Evolutionary conservation across 23 red algal genomes (phyloP).

Genomic region (Chondrus crispus): DNA sequence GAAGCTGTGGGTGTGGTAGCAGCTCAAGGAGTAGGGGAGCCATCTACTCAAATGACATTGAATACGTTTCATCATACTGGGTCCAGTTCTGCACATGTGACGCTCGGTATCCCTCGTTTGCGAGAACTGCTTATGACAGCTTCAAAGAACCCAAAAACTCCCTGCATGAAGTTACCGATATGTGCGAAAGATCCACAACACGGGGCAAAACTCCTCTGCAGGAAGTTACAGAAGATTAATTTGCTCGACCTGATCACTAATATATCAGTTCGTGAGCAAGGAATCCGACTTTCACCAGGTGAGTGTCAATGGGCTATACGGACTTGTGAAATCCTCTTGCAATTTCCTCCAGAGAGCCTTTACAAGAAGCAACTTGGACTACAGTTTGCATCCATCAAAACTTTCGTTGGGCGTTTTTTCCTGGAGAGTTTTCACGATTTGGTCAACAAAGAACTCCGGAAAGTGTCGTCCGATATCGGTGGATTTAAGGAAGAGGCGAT

Average conservation of each 20-base stretch:
- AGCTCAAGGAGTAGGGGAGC: conserved; percentile 94
- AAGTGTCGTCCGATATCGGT: not conserved
- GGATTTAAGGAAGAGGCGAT: no score
- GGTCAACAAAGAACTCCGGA: not conserved
- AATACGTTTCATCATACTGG: conserved; percentile 99
- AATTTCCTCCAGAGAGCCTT: conserved; percentile 5
- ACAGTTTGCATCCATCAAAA: not conserved
- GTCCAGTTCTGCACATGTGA: conserved; percentile 89
- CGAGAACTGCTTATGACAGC: conserved; percentile 97
- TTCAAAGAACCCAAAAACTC: conserved; percentile 74
- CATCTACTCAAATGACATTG: conserved; percentile 98
- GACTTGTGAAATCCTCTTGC: not conserved
- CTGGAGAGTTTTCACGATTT: not conserved
- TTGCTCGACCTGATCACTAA: conserved; percentile 29
- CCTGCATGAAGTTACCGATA: conserved; percentile 87
- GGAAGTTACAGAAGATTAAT: not conserved
- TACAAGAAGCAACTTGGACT: conserved; percentile 41
- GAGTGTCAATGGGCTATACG: conserved; percentile 3
- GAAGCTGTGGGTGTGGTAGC: conserved; percentile 93
- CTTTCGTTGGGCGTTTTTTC: not conserved
- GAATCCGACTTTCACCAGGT: not conserved
- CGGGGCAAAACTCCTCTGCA: not conserved
- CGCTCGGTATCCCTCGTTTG: conserved; percentile 90
- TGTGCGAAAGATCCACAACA: not conserved
- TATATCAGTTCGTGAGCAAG: conserved; percentile 36